These are phyloP conservation scores for Mytilinidion resinicola DNA, from an alignment of 495 filamentous ascomycete genomes.

Conservation along the genomic window DNA sequence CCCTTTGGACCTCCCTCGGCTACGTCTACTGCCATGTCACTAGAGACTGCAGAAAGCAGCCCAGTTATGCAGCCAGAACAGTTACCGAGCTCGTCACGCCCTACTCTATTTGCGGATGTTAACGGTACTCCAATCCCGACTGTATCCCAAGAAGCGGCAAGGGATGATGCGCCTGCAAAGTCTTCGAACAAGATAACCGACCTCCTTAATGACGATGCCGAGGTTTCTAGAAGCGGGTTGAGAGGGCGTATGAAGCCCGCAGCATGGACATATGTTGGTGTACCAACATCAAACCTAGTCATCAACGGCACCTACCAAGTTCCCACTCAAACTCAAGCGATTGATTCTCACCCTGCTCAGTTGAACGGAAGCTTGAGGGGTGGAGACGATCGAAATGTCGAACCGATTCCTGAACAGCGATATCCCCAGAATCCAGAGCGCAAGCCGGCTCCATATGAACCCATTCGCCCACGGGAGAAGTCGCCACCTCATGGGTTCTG, in stretches of 20 bases:
- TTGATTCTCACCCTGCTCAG: not conserved
- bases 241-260: not conserved
- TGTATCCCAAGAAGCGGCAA: not conserved
- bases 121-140: not conserved
- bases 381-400: not conserved
- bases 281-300: not conserved
- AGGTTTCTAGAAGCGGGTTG: constrained; percentile 1
- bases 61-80: not conserved
- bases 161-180: constrained; percentile 12
- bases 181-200: constrained; percentile 21
- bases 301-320: not conserved
- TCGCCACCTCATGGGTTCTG: not conserved
- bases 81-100: not conserved
- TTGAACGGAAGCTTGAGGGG: not conserved
- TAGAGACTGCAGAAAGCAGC: constrained; percentile 12
- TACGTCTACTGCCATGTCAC: constrained; percentile 15
- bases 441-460: not conserved
- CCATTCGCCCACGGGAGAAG: not conserved
- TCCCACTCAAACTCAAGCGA: not conserved
- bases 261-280: not conserved
- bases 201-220: constrained; percentile 19
- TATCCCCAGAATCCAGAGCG: not conserved
- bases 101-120: not conserved
- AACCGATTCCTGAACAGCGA: not conserved
- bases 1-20: constrained; percentile 6